These are phyloP conservation scores for Tolypocladium ophioglossoides DNA, from an alignment of 2,329 filamentous ascomycete species.

Conservation along the genomic window DNA sequence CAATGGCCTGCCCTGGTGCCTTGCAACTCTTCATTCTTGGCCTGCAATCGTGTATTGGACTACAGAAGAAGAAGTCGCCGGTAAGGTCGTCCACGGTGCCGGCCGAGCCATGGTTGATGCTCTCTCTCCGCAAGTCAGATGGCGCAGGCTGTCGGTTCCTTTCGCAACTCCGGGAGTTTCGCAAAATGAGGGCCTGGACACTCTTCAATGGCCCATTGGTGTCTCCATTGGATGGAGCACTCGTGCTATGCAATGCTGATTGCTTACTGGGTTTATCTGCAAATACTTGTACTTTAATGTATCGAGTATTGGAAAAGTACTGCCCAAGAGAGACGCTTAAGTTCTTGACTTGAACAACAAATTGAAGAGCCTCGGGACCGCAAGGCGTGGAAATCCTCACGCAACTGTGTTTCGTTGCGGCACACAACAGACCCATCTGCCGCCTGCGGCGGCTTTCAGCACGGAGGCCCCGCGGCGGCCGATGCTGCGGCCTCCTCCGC, in stretches of 20 bases:
- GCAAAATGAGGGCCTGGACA: slow-evolving; percentile 52
- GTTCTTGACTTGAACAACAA: slow-evolving; percentile 52
- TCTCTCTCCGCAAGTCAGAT: background rate
- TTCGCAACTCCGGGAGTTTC: slow-evolving; percentile 18
- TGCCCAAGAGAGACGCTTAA: slow-evolving; percentile 52
- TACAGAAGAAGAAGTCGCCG: slow-evolving; percentile 49
- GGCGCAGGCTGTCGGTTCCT: slow-evolving; percentile 9
- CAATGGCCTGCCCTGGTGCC: slow-evolving; percentile 12
- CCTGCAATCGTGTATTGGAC: no score
- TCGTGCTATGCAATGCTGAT: slow-evolving; percentile 51
- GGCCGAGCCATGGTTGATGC: slow-evolving; percentile 7
- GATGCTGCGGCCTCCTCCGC: slow-evolving; percentile 41
- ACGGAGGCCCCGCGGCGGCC: slow-evolving; percentile 24
- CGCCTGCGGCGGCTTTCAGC: slow-evolving; percentile 50
- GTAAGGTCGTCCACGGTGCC: slow-evolving; percentile 46
- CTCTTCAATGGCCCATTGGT: slow-evolving; percentile 64
- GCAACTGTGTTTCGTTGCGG: slow-evolving; percentile 36
- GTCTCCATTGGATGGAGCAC: slow-evolving; percentile 55
- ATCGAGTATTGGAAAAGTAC: slow-evolving; percentile 48
- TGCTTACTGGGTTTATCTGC: slow-evolving; percentile 44
- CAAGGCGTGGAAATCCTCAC: slow-evolving; percentile 39
- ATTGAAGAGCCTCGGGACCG: slow-evolving; percentile 35
- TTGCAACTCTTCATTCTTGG: no score
- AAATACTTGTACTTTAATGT: slow-evolving; percentile 61
- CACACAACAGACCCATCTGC: slow-evolving; percentile 55